phyloP scores from a whole-genome alignment of 148 eudicot species.

The Chenopodium album region DNA sequence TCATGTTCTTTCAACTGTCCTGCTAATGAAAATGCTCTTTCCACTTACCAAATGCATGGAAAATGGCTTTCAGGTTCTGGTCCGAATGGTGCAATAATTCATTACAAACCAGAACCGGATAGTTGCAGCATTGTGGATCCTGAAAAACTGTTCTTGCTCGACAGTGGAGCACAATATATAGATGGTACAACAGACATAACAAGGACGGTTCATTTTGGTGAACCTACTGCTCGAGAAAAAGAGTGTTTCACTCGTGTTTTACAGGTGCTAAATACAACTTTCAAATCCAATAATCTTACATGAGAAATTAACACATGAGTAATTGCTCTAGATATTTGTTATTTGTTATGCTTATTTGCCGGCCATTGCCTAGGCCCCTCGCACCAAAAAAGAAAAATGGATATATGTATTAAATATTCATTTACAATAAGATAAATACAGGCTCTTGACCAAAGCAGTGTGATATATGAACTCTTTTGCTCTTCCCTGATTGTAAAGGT shows the following conservation, averaged over 20 bases:
- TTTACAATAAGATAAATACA: not conserved
- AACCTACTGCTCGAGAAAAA: slow-evolving; percentile 79
- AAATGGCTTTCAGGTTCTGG: slow-evolving; percentile 62
- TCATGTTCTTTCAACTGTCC: not conserved
- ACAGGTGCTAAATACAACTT: slow-evolving; percentile 51
- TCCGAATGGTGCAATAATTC: slow-evolving; percentile 96
- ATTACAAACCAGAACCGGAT: slow-evolving; percentile 85
- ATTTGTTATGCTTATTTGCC: not conserved
- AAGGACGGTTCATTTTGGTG: slow-evolving; percentile 92
- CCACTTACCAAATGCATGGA: not conserved
- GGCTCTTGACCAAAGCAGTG: not conserved
- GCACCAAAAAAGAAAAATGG: no score
- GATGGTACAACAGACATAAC: slow-evolving; percentile 99
- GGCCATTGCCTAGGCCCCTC: not conserved
- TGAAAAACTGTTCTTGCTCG: slow-evolving; percentile 70
- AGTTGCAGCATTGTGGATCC: slow-evolving; percentile 77
- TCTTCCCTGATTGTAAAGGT: not conserved
- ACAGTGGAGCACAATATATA: slow-evolving; percentile 95
- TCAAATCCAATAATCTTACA: not conserved
- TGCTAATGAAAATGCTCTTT: not conserved
- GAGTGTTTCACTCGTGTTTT: slow-evolving; percentile 95
- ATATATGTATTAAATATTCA: no score
- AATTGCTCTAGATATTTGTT: not conserved
- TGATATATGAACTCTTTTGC: not conserved
- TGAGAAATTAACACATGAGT: not conserved